phyloP scores from a whole-genome alignment of 495 filamentous ascomycete species.

The Trypethelium eluteriae region DNA sequence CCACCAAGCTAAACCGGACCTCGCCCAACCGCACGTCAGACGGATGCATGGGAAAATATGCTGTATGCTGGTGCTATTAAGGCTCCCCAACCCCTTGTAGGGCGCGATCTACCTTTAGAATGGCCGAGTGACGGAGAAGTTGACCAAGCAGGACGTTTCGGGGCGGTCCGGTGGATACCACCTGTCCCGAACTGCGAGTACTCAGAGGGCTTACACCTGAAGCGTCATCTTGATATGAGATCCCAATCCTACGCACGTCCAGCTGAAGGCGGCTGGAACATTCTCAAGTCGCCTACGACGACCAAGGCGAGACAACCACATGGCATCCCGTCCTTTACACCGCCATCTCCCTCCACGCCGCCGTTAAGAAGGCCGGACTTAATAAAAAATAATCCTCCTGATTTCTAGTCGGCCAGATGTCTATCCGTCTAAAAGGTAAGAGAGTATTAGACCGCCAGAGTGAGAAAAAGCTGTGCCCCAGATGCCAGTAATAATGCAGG shows the following conservation, averaged over 20 bases:
- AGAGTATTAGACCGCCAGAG: neutral
- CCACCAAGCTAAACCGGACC: neutral
- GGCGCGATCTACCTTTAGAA: neutral
- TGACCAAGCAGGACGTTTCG: neutral
- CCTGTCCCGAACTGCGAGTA: neutral
- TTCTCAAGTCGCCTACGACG: neutral
- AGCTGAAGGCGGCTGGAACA: neutral
- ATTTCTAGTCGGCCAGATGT: neutral
- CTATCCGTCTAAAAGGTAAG: slow-evolving; percentile 1
- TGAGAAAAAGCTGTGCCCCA: neutral
- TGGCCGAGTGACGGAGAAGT: neutral
- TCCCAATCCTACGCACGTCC: neutral
- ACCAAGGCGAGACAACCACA: neutral
- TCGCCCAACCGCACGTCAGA: slow-evolving; percentile 3
- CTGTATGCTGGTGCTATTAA: neutral
- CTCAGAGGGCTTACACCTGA: neutral
- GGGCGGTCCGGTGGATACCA: slow-evolving; percentile 6
- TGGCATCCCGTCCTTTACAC: neutral
- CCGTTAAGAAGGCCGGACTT: neutral
- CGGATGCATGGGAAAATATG: neutral
- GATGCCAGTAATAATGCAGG: neutral
- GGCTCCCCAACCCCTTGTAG: neutral
- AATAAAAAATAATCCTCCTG: neutral
- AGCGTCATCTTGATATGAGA: neutral
- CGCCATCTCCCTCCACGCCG: neutral